phyloP scores from a whole-genome alignment of 352 stramenopile species.

The Sclerospora graminicola region DNA sequence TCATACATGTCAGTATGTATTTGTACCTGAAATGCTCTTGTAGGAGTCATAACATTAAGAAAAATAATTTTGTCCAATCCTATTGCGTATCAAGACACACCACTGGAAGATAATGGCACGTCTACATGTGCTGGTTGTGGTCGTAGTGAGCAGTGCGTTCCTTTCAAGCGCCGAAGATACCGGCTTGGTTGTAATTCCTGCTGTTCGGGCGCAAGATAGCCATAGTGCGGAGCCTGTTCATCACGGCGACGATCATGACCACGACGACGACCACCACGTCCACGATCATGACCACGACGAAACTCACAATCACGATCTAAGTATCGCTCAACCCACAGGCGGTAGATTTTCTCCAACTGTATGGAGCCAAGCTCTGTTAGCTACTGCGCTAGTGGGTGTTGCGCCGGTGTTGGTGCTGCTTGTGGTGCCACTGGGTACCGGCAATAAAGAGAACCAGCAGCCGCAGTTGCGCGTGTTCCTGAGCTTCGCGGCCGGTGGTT shows the following conservation, averaged over 20 bases:
- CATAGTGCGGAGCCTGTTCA: slow-evolving; percentile 1
- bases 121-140: slow-evolving; percentile 8
- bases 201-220: slow-evolving; percentile 5
- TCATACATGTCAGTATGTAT: too few species aligned
- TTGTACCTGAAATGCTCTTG: too few species aligned
- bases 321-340: background rate
- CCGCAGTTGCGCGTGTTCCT: slow-evolving; percentile 75
- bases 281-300: slow-evolving; percentile 16
- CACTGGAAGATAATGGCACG: too few species aligned
- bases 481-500: slow-evolving; percentile 78
- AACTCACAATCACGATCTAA: slow-evolving; percentile 14
- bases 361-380: slow-evolving; percentile 56
- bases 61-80: too few species aligned
- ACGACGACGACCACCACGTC: slow-evolving; percentile 17
- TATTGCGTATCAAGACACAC: too few species aligned
- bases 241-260: slow-evolving; percentile 11
- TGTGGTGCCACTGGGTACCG: slow-evolving; percentile 53
- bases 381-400: slow-evolving; percentile 59
- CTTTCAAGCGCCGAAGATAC: slow-evolving; percentile 8
- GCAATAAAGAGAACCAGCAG: slow-evolving; percentile 49
- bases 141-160: slow-evolving; percentile 9
- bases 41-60: too few species aligned
- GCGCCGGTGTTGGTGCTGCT: slow-evolving; percentile 61
- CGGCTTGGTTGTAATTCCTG: slow-evolving; percentile 1
- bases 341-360: slow-evolving; percentile 36